Evolutionary conservation across 176 grass and related monocot species (phyloP).

Genomic region (Oryza meridionalis): DNA sequence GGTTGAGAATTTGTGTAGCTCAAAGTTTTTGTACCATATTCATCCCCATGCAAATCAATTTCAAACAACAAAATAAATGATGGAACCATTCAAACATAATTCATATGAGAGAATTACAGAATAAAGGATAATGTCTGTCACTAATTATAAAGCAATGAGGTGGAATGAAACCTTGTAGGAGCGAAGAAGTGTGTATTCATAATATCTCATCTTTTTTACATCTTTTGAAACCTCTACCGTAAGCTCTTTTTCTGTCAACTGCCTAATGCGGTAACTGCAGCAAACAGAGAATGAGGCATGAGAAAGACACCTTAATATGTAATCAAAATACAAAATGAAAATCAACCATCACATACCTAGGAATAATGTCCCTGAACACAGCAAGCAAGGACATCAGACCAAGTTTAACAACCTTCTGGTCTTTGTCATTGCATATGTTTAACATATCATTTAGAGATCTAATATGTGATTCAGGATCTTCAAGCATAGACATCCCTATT

Average conservation of each 20-base stretch:
- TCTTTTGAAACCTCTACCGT: conserved; percentile 83
- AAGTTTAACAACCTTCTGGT: conserved; percentile 85
- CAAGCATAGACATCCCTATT: conserved; percentile 81
- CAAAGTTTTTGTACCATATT: not conserved
- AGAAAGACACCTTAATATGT: conserved; percentile 4
- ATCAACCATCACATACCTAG: conserved; percentile 27
- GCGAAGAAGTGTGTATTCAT: conserved; percentile 84
- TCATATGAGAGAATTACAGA: conserved; percentile 13
- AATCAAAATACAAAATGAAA: not conserved
- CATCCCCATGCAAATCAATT: not conserved
- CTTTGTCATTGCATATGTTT: conserved; percentile 68
- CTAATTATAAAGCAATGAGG: not conserved
- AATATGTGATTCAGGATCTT: conserved; percentile 92
- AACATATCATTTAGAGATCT: conserved; percentile 84
- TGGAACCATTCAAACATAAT: not conserved
- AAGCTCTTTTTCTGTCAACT: conserved; percentile 91
- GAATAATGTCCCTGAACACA: conserved; percentile 98
- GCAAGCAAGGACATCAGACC: conserved; percentile 86
- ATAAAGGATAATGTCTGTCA: conserved; percentile 19
- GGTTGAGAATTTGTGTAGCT: not conserved
- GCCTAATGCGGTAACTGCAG: conserved; percentile 86
- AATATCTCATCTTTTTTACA: conserved; percentile 76
- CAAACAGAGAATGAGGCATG: conserved; percentile 31
- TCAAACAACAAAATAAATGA: not conserved
- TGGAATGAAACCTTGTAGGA: conserved; percentile 77